A percentile compares a stretch with the other conserved stretches of the same genome.
Conservation (phyloP, 2,329 filamentous ascomycete genomes). For the Ciborinia camelliae region DNA sequence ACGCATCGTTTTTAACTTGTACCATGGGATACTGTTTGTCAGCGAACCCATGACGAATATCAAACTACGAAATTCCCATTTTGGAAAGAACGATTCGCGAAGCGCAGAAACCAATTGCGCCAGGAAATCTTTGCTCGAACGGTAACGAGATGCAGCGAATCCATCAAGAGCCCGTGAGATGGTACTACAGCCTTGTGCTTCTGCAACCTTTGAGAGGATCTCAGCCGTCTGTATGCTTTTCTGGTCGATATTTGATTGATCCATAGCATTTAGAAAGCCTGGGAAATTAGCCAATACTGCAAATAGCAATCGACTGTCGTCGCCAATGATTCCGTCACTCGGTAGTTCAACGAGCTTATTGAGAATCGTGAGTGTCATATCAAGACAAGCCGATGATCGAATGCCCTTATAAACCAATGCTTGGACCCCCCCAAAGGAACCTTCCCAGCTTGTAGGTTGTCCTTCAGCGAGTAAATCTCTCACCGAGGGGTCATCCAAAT, state of each 20-base stretch:
- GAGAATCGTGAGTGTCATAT: constrained; percentile 72
- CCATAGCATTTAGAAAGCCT: constrained; percentile 75
- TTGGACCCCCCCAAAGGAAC: constrained; percentile 81
- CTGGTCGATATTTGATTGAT: constrained; percentile 56
- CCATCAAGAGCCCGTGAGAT: constrained; percentile 67
- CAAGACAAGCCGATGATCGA: constrained; percentile 78
- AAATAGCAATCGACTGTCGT: constrained; percentile 78
- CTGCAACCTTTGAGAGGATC: constrained; percentile 67
- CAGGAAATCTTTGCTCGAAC: constrained; percentile 71
- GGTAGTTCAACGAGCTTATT: constrained; percentile 77
- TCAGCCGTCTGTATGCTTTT: constrained; percentile 61
- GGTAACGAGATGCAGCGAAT: constrained; percentile 65
- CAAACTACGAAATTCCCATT: constrained; percentile 77
- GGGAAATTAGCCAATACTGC: constrained; percentile 89
- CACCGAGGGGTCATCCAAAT: constrained; percentile 68
- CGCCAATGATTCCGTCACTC: constrained; percentile 75
- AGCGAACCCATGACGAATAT: constrained; percentile 88
- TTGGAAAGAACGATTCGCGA: constrained; percentile 73
- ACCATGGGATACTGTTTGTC: constrained; percentile 84
- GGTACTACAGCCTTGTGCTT: constrained; percentile 63
- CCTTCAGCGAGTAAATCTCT: constrained; percentile 71
- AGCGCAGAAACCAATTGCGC: constrained; percentile 70
- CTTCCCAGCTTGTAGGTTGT: constrained; percentile 84
- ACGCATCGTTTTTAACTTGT: constrained; percentile 90
- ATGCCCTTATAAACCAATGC: constrained; percentile 86